Percentiles rank a stretch among this genome's conserved stretches.
phyloP scores from a whole-genome alignment of 768 basidiomycete species.

The Phylloporus rhodoxanthus region DNA sequence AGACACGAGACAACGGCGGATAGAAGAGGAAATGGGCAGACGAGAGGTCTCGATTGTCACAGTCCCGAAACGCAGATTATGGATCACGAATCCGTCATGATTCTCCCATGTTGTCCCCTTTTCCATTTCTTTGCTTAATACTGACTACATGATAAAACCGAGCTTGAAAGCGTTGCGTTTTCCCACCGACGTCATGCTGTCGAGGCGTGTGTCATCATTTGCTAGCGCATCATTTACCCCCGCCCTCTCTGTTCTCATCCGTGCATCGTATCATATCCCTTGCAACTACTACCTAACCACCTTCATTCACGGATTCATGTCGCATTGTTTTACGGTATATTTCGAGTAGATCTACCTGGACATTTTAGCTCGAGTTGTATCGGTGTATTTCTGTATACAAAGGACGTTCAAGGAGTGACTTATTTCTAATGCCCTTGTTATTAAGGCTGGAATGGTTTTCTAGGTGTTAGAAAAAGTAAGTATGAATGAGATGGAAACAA shows the following conservation, averaged over 20 bases:
- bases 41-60: constrained; percentile 80
- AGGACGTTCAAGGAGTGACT: constrained; percentile 34
- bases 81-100: constrained; percentile 63
- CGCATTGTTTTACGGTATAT: constrained; percentile 33
- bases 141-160: constrained; percentile 18
- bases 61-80: constrained; percentile 67
- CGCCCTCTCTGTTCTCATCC: constrained; percentile 2
- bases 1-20: constrained; percentile 62
- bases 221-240: constrained; percentile 3
- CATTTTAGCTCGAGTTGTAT: constrained; percentile 27
- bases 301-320: constrained; percentile 27
- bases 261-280: constrained; percentile 24
- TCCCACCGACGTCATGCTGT: constrained; percentile 11
- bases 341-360: constrained; percentile 33
- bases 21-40: constrained; percentile 77
- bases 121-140: constrained; percentile 12
- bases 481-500: neutral
- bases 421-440: constrained; percentile 23
- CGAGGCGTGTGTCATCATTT: constrained; percentile 10
- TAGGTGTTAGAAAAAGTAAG: neutral
- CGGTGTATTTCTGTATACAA: constrained; percentile 33
- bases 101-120: neutral
- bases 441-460: neutral
- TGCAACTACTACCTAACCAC: constrained; percentile 23
- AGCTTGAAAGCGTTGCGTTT: constrained; percentile 5